phyloP scores from a whole-genome alignment of 371 early-diverging fungal genomes.

The Zychaea mexicana region DNA sequence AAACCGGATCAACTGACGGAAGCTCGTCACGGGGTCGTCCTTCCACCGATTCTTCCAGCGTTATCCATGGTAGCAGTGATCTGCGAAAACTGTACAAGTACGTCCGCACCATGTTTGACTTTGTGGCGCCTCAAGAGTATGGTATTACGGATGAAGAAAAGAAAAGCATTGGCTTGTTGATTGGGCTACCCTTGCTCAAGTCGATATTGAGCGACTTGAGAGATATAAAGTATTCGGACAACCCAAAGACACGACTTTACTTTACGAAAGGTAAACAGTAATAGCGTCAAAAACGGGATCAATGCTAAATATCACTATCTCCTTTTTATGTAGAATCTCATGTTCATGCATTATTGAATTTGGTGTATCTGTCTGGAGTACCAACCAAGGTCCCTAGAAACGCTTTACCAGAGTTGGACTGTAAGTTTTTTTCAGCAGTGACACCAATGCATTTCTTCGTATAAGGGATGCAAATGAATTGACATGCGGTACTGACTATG shows the following conservation, averaged over 20 bases:
- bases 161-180: constrained; percentile 84
- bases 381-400: constrained; percentile 71
- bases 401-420: constrained; percentile 90
- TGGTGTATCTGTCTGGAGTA: constrained; percentile 85
- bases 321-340: constrained; percentile 71
- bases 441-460: constrained; percentile 1
- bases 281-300: neutral
- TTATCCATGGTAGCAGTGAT: constrained; percentile 24
- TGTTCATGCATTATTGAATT: constrained; percentile 87
- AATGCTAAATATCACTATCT: too few species aligned
- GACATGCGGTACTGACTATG: too few species aligned
- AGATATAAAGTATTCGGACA: constrained; percentile 52
- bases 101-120: constrained; percentile 88
- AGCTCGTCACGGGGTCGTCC: constrained; percentile 7
- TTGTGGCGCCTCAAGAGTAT: constrained; percentile 92
- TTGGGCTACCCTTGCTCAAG: constrained; percentile 75
- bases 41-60: constrained; percentile 9
- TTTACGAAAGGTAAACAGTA: constrained; percentile 86
- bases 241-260: constrained; percentile 84
- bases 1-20: constrained; percentile 10
- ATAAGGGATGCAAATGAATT: too few species aligned
- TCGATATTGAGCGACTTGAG: constrained; percentile 80
- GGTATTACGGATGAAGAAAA: constrained; percentile 87
- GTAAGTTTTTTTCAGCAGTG: constrained; percentile 50
- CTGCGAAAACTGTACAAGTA: constrained; percentile 75